Evolutionary conservation across 2,329 filamentous ascomycete genomes (phyloP), one percentile per base, ranked within the genome.

Genomic region (Didymella pomorum): DNA sequence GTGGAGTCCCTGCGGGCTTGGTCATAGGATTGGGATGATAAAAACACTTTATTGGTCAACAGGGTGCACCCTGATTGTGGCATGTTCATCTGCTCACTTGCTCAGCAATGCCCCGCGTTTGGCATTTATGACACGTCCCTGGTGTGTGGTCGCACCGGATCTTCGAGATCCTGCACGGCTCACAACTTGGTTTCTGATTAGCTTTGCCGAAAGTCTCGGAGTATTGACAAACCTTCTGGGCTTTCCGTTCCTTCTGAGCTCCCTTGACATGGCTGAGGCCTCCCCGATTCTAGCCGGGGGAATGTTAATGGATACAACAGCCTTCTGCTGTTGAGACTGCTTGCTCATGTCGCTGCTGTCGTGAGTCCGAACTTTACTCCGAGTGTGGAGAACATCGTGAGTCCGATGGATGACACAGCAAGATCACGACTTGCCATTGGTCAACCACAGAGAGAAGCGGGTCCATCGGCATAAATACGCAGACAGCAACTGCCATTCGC

Each of bases 11-110:
- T 18, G 69, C 66, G 2, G 74, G 72, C 58, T 73, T 74, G 42
- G 73, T 76, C 74, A 76, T 75, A 3, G 74, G 73, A 29, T 70
- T 71, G 12, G 73, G 73, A 59, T 76, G 74, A 41, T 74, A 76
- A 58, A 72, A 76, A 59, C 74, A 76, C 69, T 76, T 52, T 31
- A 12, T 9, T 35, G 37, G 56, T 58, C 56, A 58, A 58, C 50
- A 46, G 23, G 12, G 9, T 51, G 41, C 25, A 23, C 4, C 14
- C 4, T 6, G 10, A 35, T 29, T 20, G 39, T 21, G 43, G 16
- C 33, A 9, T 16, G 3, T 12, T 21, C n/a, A 44, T 25, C 35
- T 53, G 50, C 70, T 66, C 42, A 74, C 71, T 74, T 72, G 72
- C 12, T 73, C 73, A 21, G 61, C 60, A 16, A 76, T 71, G 16